These are phyloP conservation scores for Penicillium sp. DNA, from an alignment of 2,329 filamentous ascomycete species.

Conservation along the genomic window DNA sequence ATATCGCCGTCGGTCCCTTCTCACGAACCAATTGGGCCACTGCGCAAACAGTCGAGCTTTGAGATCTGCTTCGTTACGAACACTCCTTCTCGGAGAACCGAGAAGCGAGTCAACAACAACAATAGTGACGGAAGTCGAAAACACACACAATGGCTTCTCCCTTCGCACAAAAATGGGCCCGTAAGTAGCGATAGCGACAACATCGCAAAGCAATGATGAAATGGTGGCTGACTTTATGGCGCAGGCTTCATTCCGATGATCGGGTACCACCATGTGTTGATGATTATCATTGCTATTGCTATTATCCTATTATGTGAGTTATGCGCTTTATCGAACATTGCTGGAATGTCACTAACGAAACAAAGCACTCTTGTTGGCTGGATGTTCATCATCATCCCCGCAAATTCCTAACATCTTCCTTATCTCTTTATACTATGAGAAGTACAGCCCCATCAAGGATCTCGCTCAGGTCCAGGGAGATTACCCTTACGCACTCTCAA, in stretches of 20 bases:
- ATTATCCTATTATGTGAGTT: conserved; percentile 92
- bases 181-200: conserved; percentile 27
- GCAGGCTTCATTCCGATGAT: conserved; percentile 63
- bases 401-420: conserved; percentile 95
- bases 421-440: conserved; percentile 94
- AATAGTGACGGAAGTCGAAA: conserved; percentile 15
- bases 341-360: conserved; percentile 25
- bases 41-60: conserved; percentile 3
- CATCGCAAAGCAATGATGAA: not conserved
- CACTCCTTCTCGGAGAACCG: conserved; percentile 44
- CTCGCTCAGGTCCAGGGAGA: conserved; percentile 90
- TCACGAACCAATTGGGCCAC: not conserved
- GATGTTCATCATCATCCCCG: conserved; percentile 94
- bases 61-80: conserved; percentile 6
- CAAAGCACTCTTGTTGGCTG: conserved; percentile 84
- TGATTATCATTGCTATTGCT: conserved; percentile 91
- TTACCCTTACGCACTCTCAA: conserved; percentile 79
- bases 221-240: conserved; percentile 10
- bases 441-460: conserved; percentile 78
- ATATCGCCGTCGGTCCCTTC: not conserved
- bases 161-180: conserved; percentile 38
- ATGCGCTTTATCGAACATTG: not conserved
- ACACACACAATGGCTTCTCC: conserved; percentile 30
- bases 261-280: conserved; percentile 83
- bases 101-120: conserved; percentile 38